A percentile compares a stretch with the other conserved stretches of the same genome.
phyloP scores from a whole-genome alignment of 2,329 filamentous ascomycete genomes.

The Penicillium sp. region DNA sequence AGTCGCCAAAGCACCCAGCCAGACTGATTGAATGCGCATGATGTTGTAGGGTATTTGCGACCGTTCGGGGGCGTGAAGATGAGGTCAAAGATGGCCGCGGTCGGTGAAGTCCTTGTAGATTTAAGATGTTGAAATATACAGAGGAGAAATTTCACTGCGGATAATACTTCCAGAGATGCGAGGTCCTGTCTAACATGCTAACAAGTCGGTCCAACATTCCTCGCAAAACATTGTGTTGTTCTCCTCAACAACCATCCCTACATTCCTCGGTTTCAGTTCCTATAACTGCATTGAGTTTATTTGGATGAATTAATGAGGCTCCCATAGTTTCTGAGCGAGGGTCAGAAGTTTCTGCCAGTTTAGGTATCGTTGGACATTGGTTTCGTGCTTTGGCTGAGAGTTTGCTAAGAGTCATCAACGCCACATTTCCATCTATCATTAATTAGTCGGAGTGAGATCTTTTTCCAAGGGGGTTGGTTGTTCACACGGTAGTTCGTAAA shows the following conservation, averaged over 20 bases:
- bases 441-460: too few relatives aligned
- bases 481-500: too few relatives aligned
- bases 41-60: too few relatives aligned
- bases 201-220: background rate
- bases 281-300: background rate
- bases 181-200: background rate
- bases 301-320: too few relatives aligned
- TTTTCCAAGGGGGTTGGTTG: too few relatives aligned
- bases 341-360: background rate
- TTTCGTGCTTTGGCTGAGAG: background rate
- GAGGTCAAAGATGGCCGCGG: background rate
- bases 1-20: constrained; percentile 10
- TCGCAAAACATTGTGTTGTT: background rate
- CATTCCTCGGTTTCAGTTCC: background rate
- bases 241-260: background rate
- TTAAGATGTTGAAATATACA: too few relatives aligned
- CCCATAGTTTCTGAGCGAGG: too few relatives aligned
- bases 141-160: background rate
- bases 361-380: background rate
- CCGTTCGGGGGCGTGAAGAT: background rate
- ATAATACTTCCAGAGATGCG: background rate
- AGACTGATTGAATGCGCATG: constrained; percentile 14
- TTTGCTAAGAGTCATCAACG: background rate
- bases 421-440: too few relatives aligned
- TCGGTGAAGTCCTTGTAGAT: background rate